Conservation (phyloP, 768 basidiomycete genomes). For the Suillus bovinus region DNA sequence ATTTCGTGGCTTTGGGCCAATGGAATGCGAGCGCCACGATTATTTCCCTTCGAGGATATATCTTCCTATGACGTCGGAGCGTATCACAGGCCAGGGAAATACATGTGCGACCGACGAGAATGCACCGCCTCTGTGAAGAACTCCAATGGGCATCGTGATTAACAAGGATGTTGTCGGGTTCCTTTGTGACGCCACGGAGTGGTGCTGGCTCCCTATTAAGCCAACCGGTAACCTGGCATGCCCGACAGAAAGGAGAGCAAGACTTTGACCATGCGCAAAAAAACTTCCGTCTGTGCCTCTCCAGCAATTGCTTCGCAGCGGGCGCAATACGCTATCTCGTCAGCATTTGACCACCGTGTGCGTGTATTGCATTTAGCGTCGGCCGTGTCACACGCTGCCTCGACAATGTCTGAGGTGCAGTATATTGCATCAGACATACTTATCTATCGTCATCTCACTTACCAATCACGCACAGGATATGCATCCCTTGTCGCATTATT, state of each 20-base stretch:
- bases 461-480: neutral
- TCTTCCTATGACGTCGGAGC: neutral
- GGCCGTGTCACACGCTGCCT: constrained; percentile 1
- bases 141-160: neutral
- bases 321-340: neutral
- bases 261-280: neutral
- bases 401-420: neutral
- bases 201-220: neutral
- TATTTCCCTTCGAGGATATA: neutral
- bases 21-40: neutral
- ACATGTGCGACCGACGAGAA: neutral
- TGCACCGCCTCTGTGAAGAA: neutral
- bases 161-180: neutral
- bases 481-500: neutral
- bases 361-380: neutral
- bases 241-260: neutral
- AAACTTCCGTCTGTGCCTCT: neutral
- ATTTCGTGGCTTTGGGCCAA: neutral
- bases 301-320: neutral
- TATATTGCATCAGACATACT: neutral
- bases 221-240: neutral
- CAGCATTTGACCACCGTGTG: neutral
- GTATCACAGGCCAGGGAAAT: neutral
- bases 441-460: too few species aligned
- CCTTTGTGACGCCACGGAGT: neutral